phyloP scores from a whole-genome alignment of 78 protist species.

The Dictyostelium discoideum region DNA sequence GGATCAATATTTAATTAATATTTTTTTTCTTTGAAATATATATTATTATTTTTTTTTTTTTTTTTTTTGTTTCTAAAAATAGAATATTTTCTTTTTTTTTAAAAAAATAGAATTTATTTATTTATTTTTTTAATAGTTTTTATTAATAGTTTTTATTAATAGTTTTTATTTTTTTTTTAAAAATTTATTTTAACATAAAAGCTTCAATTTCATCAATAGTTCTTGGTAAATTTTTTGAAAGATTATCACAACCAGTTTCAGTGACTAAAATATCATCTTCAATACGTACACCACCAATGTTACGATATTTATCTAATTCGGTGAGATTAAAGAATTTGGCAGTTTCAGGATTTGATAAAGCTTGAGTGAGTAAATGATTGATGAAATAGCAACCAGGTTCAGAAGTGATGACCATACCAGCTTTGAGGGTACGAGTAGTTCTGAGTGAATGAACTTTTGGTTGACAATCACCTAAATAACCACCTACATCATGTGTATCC shows the following conservation, averaged over 20 bases:
- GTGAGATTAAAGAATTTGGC: slow-evolving; percentile 59
- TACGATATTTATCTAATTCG: slow-evolving; percentile 61
- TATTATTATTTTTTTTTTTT: too few relatives aligned
- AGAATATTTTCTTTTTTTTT: too few relatives aligned
- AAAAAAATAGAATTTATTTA: too few relatives aligned
- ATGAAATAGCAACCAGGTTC: slow-evolving; percentile 98
- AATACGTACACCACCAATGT: slow-evolving; percentile 95
- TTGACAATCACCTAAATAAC: slow-evolving; percentile 81
- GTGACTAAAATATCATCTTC: slow-evolving; percentile 96
- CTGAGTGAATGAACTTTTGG: slow-evolving; percentile 71
- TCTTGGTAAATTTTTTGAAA: slow-evolving; percentile 88
- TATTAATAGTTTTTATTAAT: too few relatives aligned
- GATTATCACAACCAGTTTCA: slow-evolving; percentile 82
- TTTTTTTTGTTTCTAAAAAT: too few relatives aligned
- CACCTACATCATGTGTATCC: slow-evolving; percentile 97
- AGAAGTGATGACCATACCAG: slow-evolving; percentile 92
- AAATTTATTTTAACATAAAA: slow-evolving; percentile 48
- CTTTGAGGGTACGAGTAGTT: slow-evolving; percentile 82
- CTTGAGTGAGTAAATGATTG: slow-evolving; percentile 75
- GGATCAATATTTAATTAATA: too few relatives aligned
- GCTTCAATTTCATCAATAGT: slow-evolving; percentile 90
- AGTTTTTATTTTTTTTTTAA: neutral
- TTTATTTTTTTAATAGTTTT: too few relatives aligned
- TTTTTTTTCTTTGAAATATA: too few relatives aligned
- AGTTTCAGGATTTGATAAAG: slow-evolving; percentile 75